These are phyloP conservation scores for Colletotrichum karsti DNA, from an alignment of 2,329 filamentous ascomycete species.

Conservation along the genomic window DNA sequence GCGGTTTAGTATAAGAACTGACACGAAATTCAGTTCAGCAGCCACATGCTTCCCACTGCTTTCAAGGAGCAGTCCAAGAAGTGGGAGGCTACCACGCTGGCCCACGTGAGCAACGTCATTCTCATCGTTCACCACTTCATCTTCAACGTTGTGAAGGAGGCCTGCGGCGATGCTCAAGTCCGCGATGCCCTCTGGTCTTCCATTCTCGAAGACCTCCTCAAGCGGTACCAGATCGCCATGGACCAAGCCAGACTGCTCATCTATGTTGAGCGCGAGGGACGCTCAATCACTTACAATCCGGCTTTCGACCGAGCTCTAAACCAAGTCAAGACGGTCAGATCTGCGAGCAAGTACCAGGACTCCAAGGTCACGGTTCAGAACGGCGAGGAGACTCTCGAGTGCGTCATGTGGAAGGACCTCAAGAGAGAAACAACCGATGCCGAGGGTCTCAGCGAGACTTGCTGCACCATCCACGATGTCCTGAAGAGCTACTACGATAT, in stretches of 20 bases:
- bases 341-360: neutral
- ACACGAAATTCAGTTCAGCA: slow-evolving; percentile 41
- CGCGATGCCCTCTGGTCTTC: slow-evolving; percentile 47
- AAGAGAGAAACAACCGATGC: neutral
- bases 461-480: slow-evolving; percentile 66
- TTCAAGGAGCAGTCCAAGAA: slow-evolving; percentile 64
- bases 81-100: slow-evolving; percentile 57
- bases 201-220: slow-evolving; percentile 53
- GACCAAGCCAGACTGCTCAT: slow-evolving; percentile 60
- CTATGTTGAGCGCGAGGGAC: slow-evolving; percentile 54
- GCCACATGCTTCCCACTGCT: slow-evolving; percentile 48
- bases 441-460: slow-evolving; percentile 33
- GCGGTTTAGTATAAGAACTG: neutral
- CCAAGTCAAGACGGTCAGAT: neutral
- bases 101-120: slow-evolving; percentile 61
- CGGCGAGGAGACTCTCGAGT: neutral
- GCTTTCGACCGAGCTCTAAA: slow-evolving; percentile 54
- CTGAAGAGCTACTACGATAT: slow-evolving; percentile 70
- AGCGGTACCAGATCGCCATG: slow-evolving; percentile 56
- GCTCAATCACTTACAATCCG: slow-evolving; percentile 59
- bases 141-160: slow-evolving; percentile 43
- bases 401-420: neutral
- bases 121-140: slow-evolving; percentile 63
- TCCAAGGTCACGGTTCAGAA: fast-evolving
- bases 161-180: slow-evolving; percentile 54